A percentile compares a stretch with the other conserved stretches of the same genome.
Conservation (phyloP, 345 rosid genomes). For the Pugionium cornutum region DNA sequence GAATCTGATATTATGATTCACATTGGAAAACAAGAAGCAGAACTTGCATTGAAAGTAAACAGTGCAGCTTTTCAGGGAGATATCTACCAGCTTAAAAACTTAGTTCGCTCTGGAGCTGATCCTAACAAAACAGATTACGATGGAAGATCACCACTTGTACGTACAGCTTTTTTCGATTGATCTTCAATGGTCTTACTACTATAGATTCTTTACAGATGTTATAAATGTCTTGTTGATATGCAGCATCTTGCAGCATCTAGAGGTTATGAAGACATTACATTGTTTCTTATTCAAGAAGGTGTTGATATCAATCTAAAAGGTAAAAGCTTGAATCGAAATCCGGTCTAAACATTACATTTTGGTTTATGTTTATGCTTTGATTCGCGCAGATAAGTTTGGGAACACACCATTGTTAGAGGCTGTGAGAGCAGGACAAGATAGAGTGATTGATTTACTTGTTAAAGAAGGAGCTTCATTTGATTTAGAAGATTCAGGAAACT, state of each 20-base stretch:
- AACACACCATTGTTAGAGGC: slow-evolving; percentile 87
- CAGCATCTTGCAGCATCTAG: slow-evolving; percentile 93
- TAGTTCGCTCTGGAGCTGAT: slow-evolving; percentile 84
- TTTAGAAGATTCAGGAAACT: slow-evolving; percentile 74
- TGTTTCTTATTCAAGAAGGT: slow-evolving; percentile 63
- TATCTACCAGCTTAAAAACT: slow-evolving; percentile 67
- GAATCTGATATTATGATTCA: slow-evolving; percentile 83
- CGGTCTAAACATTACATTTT: background rate
- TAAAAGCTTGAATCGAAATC: slow-evolving; percentile 27
- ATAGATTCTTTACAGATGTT: no score
- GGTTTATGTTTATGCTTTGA: slow-evolving; percentile 5
- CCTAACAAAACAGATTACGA: slow-evolving; percentile 89
- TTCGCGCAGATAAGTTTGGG: slow-evolving; percentile 74
- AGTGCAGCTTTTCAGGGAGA: slow-evolving; percentile 89
- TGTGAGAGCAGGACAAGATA: slow-evolving; percentile 71
- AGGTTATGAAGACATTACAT: slow-evolving; percentile 71
- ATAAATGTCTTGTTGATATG: slow-evolving; percentile 31
- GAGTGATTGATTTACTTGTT: slow-evolving; percentile 59
- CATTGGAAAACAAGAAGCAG: slow-evolving; percentile 93
- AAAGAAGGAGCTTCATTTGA: slow-evolving; percentile 67
- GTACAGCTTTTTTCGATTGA: background rate
- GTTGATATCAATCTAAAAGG: slow-evolving; percentile 73
- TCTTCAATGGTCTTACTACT: background rate
- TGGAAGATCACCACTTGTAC: slow-evolving; percentile 90
- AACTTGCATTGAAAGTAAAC: slow-evolving; percentile 85